Percentiles rank a stretch among this genome's conserved stretches.
phyloP scores from a whole-genome alignment of 768 basidiomycete genomes.

The Cantharellus cinnabarinus region DNA sequence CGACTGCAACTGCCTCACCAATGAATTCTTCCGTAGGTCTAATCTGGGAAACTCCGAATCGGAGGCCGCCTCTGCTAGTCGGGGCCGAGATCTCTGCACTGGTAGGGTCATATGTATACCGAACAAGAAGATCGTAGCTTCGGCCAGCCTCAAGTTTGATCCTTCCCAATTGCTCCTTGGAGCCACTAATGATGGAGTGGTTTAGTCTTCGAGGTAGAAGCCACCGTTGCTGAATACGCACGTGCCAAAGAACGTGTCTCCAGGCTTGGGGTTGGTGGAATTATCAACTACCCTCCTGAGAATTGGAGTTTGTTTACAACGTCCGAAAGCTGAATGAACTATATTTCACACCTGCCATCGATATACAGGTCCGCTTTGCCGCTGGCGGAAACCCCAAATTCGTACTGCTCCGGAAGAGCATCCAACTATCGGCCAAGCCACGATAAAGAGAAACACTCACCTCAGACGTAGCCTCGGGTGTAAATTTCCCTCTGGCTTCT shows the following conservation, averaged over 20 bases:
- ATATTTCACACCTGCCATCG: not conserved
- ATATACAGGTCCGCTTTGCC: not conserved
- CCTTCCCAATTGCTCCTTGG: not conserved
- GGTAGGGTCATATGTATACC: not conserved
- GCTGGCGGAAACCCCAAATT: not conserved
- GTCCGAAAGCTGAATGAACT: not conserved
- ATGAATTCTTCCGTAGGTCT: slow-evolving; percentile 11
- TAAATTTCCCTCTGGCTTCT: not conserved
- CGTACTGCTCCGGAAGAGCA: not conserved
- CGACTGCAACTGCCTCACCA: slow-evolving; percentile 12
- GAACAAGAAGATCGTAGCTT: not conserved
- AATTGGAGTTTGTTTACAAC: not conserved
- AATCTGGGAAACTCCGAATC: slow-evolving; percentile 12
- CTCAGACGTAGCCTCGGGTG: slow-evolving; percentile 3
- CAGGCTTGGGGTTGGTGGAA: not conserved
- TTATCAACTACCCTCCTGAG: not conserved
- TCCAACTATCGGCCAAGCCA: not conserved
- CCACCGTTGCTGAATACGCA: not conserved
- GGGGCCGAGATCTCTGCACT: not conserved
- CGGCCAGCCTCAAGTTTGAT: not conserved
- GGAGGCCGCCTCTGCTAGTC: slow-evolving; percentile 6
- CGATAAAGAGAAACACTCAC: not conserved
- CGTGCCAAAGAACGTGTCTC: not conserved
- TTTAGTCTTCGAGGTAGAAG: not conserved
- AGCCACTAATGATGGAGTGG: not conserved